phyloP scores from a whole-genome alignment of 1,139 yeast genomes.

The Yamadazyma friedrichii region DNA sequence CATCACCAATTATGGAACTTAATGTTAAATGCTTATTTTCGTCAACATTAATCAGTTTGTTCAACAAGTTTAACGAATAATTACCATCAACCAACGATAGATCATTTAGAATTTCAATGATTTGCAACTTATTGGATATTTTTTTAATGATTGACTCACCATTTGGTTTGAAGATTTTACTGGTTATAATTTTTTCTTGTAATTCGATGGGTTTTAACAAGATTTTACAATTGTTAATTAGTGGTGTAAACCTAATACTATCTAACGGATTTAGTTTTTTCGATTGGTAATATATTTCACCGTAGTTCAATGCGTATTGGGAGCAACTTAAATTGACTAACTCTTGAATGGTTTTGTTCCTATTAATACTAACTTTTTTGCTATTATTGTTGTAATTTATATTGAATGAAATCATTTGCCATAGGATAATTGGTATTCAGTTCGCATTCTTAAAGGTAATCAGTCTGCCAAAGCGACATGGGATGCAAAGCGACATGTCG shows the following conservation, averaged over 20 bases:
- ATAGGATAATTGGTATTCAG: neutral
- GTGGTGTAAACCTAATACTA: slow-evolving; percentile 33
- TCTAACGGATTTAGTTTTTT: slow-evolving; percentile 32
- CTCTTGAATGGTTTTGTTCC: slow-evolving; percentile 29
- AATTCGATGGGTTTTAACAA: slow-evolving; percentile 22
- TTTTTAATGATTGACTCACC: slow-evolving; percentile 9
- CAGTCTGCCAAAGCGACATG: neutral
- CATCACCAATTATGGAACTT: slow-evolving; percentile 12
- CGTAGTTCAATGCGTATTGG: slow-evolving; percentile 27
- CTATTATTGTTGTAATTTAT: slow-evolving; percentile 19
- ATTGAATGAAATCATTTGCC: slow-evolving; percentile 20
- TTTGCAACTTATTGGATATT: slow-evolving; percentile 8
- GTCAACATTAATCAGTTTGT: slow-evolving; percentile 5
- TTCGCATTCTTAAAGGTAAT: neutral
- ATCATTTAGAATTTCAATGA: neutral
- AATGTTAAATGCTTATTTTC: slow-evolving; percentile 6
- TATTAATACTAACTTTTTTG: slow-evolving; percentile 26
- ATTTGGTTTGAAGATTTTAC: slow-evolving; percentile 12
- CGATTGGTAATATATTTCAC: slow-evolving; percentile 27
- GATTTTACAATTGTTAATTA: slow-evolving; percentile 33
- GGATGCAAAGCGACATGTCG: too few species aligned
- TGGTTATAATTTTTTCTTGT: slow-evolving; percentile 7
- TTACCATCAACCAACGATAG: neutral
- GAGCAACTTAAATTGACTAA: slow-evolving; percentile 24
- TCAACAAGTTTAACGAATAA: slow-evolving; percentile 9